These are phyloP conservation scores for Biscutella laevigata DNA, from an alignment of 441 rosid species.

Conservation along the genomic window DNA sequence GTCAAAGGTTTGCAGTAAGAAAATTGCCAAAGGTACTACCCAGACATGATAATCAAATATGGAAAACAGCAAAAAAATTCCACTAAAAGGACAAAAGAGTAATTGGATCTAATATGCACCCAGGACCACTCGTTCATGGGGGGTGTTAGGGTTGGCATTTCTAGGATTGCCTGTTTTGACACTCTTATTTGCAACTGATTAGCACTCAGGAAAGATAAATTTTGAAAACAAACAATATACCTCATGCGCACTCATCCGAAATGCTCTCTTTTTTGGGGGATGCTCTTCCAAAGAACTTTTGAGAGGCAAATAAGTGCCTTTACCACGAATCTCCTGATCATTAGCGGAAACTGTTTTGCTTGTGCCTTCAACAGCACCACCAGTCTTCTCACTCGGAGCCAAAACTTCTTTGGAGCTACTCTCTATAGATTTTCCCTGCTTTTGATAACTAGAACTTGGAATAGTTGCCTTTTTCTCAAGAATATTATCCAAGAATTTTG, in stretches of 20 bases:
- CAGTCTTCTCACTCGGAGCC: conserved; percentile 26
- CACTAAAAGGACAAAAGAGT: not conserved
- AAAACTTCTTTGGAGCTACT: conserved; percentile 31
- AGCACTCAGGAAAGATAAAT: not conserved
- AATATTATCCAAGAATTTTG: conserved; percentile 40
- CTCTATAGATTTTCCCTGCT: conserved; percentile 37
- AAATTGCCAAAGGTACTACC: not conserved
- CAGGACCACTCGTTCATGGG: too few species aligned
- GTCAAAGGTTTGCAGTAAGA: conserved; percentile 5
- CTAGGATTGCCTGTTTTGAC: not conserved
- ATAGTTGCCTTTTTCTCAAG: conserved; percentile 30
- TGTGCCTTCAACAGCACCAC: conserved; percentile 29
- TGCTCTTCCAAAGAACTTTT: conserved; percentile 25
- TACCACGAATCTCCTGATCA: conserved; percentile 24
- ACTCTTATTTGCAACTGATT: not conserved
- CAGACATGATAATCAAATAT: not conserved
- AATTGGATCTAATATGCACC: too few species aligned
- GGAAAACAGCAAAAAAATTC: not conserved
- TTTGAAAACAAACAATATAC: conserved; percentile 24
- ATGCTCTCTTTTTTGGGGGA: conserved; percentile 41
- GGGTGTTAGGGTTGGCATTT: not conserved
- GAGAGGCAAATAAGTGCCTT: conserved; percentile 26
- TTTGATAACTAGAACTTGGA: conserved; percentile 27
- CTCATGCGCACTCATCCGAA: conserved; percentile 83
- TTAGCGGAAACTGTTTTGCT: conserved; percentile 25